Evolutionary conservation across 2,329 filamentous ascomycete species (phyloP).

Genomic region (Aureobasidium sp.): DNA sequence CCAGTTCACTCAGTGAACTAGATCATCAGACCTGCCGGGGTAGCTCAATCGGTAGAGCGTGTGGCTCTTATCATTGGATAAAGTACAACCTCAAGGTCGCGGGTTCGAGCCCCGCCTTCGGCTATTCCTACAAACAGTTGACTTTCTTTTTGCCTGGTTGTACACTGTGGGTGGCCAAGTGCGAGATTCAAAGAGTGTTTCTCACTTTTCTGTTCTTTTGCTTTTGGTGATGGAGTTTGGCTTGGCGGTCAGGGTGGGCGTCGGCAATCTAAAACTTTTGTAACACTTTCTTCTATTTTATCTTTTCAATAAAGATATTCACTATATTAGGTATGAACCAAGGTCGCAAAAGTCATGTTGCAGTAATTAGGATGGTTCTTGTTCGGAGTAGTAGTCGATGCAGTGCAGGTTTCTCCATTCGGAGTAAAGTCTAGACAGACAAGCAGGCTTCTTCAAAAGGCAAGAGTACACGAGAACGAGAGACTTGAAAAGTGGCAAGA

Average conservation of each 20-base stretch:
- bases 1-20: conserved; percentile 1
- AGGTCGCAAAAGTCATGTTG: too few relatives aligned
- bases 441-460: neutral
- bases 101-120: conserved; percentile 24
- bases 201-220: neutral
- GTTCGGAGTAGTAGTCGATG: too few relatives aligned
- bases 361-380: too few relatives aligned
- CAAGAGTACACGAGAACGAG: neutral
- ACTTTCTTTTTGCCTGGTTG: neutral
- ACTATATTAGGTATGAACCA: too few relatives aligned
- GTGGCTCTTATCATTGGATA: conserved; percentile 35
- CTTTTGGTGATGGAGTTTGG: neutral
- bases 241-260: neutral
- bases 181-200: too few relatives aligned
- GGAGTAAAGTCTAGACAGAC: too few relatives aligned
- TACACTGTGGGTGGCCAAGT: too few relatives aligned
- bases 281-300: too few relatives aligned
- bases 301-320: too few relatives aligned
- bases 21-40: conserved; percentile 29
- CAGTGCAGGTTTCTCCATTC: too few relatives aligned
- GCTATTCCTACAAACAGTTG: conserved; percentile 19
- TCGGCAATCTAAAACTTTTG: too few relatives aligned
- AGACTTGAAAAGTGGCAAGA: neutral
- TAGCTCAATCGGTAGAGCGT: conserved; percentile 45
- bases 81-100: conserved; percentile 21